Evolutionary conservation across 352 stramenopile genomes (phyloP).

Genomic region (Phytopythium boreale): DNA sequence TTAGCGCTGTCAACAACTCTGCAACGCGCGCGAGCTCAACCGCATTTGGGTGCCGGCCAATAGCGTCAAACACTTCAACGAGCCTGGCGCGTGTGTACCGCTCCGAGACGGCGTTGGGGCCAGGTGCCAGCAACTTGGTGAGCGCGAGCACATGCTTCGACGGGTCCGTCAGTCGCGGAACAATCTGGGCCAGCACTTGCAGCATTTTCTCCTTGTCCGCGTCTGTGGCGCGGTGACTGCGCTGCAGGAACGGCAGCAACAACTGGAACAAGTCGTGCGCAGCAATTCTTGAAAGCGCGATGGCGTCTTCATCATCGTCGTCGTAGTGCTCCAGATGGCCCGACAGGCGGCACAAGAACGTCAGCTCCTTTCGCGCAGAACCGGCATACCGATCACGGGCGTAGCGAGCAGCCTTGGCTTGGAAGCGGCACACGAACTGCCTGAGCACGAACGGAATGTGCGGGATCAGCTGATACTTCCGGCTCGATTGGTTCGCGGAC

Average conservation of each 20-base stretch:
- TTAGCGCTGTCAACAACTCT: conserved; percentile 51
- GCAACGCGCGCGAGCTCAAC: conserved; percentile 36
- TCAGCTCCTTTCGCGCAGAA: conserved; percentile 79
- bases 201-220: conserved; percentile 84
- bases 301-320: conserved; percentile 15
- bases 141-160: conserved; percentile 76
- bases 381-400: conserved; percentile 69
- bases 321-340: conserved; percentile 49
- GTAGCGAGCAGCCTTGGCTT: conserved; percentile 77
- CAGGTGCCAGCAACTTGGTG: conserved; percentile 70
- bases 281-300: conserved; percentile 11
- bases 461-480: conserved; percentile 38
- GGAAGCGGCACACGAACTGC: conserved; percentile 80
- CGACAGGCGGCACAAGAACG: conserved; percentile 77
- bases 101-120: conserved; percentile 70
- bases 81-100: conserved; percentile 56
- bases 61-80: conserved; percentile 63
- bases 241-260: conserved; percentile 77
- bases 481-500: conserved; percentile 7
- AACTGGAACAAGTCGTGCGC: conserved; percentile 85
- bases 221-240: conserved; percentile 71
- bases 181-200: conserved; percentile 67
- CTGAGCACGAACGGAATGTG: conserved; percentile 78
- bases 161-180: conserved; percentile 66
- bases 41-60: conserved; percentile 41